These are phyloP conservation scores for Thamnidium elegans DNA, from an alignment of 192 early-diverging fungal genomes.

Conservation along the genomic window DNA sequence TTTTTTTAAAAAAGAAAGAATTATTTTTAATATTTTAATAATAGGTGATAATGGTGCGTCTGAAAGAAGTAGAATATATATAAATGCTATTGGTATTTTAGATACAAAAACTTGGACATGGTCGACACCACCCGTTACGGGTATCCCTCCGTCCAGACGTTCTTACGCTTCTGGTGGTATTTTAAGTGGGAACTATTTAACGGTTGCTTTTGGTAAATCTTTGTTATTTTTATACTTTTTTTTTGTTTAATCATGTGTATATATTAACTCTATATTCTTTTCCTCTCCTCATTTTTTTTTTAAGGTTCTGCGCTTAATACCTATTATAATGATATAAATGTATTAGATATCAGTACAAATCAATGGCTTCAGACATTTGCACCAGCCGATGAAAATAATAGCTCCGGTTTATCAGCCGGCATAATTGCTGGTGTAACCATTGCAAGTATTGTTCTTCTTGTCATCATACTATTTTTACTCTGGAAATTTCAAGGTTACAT, in stretches of 20 bases:
- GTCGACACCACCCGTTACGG: conserved; percentile 15
- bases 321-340: conserved; percentile 36
- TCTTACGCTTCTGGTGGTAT: conserved; percentile 22
- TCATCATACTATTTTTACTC: conserved; percentile 28
- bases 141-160: conserved; percentile 28
- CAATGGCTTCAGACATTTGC: conserved; percentile 23
- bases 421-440: conserved; percentile 35
- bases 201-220: conserved; percentile 28
- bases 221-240: not conserved
- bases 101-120: conserved; percentile 34
- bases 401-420: conserved; percentile 22
- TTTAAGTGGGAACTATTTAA: conserved; percentile 22
- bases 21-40: conserved; percentile 2
- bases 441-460: conserved; percentile 20
- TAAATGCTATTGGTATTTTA: conserved; percentile 15
- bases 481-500: conserved; percentile 29
- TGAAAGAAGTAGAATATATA: conserved; percentile 8
- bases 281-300: conserved; percentile 4
- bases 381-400: not conserved
- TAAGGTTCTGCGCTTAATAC: conserved; percentile 19
- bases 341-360: conserved; percentile 14
- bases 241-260: not conserved
- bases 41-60: conserved; percentile 24
- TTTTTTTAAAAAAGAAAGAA: not conserved
- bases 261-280: not conserved